These are phyloP conservation scores for Dichotomocladium elegans DNA, from an alignment of 371 early-diverging fungal species.

Conservation along the genomic window DNA sequence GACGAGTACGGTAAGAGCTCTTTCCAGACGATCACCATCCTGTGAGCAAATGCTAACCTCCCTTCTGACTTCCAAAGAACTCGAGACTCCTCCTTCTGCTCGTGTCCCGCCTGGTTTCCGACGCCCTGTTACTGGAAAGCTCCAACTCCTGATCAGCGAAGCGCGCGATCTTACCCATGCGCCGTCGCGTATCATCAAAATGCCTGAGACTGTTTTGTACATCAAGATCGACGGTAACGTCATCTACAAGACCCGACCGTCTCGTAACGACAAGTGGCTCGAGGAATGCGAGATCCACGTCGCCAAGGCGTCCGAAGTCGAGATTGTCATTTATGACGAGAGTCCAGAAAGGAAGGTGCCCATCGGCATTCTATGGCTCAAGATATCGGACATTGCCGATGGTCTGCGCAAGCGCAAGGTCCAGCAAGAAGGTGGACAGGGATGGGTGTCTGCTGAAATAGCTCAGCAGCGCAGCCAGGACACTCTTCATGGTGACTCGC, in stretches of 20 bases:
- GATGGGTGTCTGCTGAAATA: slow-evolving; percentile 49
- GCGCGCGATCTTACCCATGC: slow-evolving; percentile 70
- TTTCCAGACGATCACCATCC: background rate
- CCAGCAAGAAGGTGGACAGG: slow-evolving; percentile 53
- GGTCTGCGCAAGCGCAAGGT: slow-evolving; percentile 70
- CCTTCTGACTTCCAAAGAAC: slow-evolving; percentile 16
- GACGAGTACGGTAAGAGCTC: slow-evolving; percentile 33
- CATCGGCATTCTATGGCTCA: slow-evolving; percentile 80
- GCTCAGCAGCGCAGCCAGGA: slow-evolving; percentile 28
- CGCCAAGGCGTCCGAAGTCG: slow-evolving; percentile 88
- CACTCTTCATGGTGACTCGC: background rate
- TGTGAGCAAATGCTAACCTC: background rate
- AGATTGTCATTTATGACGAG: slow-evolving; percentile 80
- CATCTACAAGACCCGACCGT: slow-evolving; percentile 70
- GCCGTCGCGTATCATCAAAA: slow-evolving; percentile 49
- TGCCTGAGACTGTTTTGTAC: slow-evolving; percentile 61
- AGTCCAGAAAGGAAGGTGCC: slow-evolving; percentile 64
- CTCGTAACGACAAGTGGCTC: slow-evolving; percentile 72
- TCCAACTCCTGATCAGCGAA: slow-evolving; percentile 64
- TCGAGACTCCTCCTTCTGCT: slow-evolving; percentile 43
- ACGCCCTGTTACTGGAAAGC: slow-evolving; percentile 74
- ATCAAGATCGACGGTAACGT: slow-evolving; percentile 86
- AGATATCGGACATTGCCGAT: slow-evolving; percentile 77
- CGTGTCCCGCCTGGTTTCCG: slow-evolving; percentile 66
- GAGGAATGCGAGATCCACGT: slow-evolving; percentile 84